Conservation (phyloP, 2,329 filamentous ascomycete genomes). For the Colletotrichum sp. region DNA sequence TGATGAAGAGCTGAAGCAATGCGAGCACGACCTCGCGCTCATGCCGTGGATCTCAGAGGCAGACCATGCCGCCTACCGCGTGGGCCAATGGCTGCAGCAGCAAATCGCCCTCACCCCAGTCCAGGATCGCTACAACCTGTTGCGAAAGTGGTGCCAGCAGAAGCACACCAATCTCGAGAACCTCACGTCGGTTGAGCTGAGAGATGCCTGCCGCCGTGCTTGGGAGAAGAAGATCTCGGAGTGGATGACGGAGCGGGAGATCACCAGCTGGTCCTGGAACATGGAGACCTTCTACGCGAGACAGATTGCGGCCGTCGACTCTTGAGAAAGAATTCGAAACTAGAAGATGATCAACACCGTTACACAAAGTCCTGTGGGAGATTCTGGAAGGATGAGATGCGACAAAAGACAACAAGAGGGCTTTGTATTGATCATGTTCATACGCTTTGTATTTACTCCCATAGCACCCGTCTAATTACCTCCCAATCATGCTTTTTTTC, state of each 20-base stretch:
- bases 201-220: not conserved
- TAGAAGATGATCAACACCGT: not conserved
- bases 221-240: not conserved
- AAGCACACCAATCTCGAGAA: not conserved
- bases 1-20: not conserved
- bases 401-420: not conserved
- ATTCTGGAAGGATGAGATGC: not conserved
- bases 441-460: not conserved
- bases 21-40: not conserved
- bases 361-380: not conserved
- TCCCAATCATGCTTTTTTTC: not conserved
- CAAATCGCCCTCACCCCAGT: not conserved
- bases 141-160: not conserved
- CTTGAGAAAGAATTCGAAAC: fast-evolving
- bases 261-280: not conserved
- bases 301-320: not conserved
- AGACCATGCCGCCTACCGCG: not conserved
- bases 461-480: not conserved
- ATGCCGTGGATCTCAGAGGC: not conserved
- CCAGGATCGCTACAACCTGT: not conserved
- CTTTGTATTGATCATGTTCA: not conserved
- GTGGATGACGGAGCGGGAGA: not conserved
- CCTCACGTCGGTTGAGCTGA: not conserved
- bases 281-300: not conserved
- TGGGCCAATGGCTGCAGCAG: not conserved